Conservation (phyloP, 176 grass and related monocot species). For the Alloteropsis semialata region DNA sequence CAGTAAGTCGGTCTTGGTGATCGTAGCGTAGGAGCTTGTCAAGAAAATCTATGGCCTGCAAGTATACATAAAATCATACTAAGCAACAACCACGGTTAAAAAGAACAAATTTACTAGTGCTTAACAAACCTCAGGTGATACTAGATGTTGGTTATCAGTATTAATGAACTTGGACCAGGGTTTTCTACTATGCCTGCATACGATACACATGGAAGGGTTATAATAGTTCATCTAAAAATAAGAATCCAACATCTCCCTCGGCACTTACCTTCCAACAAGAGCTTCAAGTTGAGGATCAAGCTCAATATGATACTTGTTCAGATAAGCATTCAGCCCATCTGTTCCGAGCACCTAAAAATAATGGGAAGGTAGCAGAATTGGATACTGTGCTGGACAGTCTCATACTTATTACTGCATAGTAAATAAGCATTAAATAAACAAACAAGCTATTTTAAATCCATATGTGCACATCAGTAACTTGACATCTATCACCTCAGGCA, state of each 20-base stretch:
- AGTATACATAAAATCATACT: conserved; percentile 13
- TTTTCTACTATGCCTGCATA: conserved; percentile 77
- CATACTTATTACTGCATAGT: neutral
- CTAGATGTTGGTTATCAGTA: conserved; percentile 88
- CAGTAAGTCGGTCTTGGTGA: conserved; percentile 94
- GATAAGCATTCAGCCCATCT: conserved; percentile 76
- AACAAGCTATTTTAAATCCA: neutral
- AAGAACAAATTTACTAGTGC: neutral
- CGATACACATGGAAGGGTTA: conserved; percentile 18
- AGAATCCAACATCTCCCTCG: neutral
- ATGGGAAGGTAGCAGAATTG: conserved; percentile 8
- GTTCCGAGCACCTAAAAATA: conserved; percentile 87
- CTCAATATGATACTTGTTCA: conserved; percentile 88
- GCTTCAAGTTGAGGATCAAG: conserved; percentile 95
- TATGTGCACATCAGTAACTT: neutral
- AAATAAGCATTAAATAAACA: conserved; percentile 7
- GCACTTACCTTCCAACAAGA: conserved; percentile 85
- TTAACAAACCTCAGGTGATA: conserved; percentile 79
- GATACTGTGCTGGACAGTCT: neutral
- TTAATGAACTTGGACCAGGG: conserved; percentile 91
- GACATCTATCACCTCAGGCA: neutral
- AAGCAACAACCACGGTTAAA: neutral
- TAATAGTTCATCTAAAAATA: conserved; percentile 12
- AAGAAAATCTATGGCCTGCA: conserved; percentile 96
- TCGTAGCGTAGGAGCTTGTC: conserved; percentile 94